Percentiles rank a stretch among this genome's conserved stretches.
Conservation (phyloP, 306 rosid genomes). For the Citrullus colocynthis region DNA sequence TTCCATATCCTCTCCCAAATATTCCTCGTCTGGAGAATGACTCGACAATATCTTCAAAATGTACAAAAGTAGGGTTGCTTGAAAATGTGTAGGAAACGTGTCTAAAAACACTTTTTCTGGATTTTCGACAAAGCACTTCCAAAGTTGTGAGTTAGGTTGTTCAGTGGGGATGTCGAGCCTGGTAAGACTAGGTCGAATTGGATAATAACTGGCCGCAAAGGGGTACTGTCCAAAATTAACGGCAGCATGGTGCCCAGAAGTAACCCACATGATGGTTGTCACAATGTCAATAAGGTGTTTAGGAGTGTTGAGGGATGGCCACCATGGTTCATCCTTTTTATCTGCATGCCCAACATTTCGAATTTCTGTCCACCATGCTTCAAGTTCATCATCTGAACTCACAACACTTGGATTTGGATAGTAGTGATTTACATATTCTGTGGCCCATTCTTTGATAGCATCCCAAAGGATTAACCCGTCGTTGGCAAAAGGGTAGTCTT, state of each 20-base stretch:
- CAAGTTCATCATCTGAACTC: neutral
- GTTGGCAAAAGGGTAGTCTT: neutral
- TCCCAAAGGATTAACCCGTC: neutral
- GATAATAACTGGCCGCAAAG: constrained; percentile 49
- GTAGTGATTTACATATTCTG: neutral
- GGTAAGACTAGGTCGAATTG: constrained; percentile 45
- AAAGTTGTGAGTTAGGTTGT: constrained; percentile 33
- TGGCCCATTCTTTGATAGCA: neutral
- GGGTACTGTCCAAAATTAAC: constrained; percentile 61
- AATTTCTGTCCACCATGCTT: neutral
- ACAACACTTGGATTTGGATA: neutral
- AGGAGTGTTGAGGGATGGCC: neutral
- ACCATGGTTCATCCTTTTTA: neutral
- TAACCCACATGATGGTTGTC: neutral
- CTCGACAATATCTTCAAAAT: neutral
- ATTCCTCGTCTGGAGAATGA: neutral
- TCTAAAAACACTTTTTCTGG: constrained; percentile 36
- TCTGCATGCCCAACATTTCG: neutral
- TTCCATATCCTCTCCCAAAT: neutral
- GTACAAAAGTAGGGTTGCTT: neutral
- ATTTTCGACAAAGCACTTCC: constrained; percentile 27
- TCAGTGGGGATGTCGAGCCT: constrained; percentile 23
- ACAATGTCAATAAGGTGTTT: neutral
- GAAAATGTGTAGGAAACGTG: neutral
- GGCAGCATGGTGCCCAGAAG: neutral